Evolutionary conservation across 163 green algal genomes (phyloP), one percentile per base, ranked within the genome.

Genomic region (Chlorella variabilis): DNA sequence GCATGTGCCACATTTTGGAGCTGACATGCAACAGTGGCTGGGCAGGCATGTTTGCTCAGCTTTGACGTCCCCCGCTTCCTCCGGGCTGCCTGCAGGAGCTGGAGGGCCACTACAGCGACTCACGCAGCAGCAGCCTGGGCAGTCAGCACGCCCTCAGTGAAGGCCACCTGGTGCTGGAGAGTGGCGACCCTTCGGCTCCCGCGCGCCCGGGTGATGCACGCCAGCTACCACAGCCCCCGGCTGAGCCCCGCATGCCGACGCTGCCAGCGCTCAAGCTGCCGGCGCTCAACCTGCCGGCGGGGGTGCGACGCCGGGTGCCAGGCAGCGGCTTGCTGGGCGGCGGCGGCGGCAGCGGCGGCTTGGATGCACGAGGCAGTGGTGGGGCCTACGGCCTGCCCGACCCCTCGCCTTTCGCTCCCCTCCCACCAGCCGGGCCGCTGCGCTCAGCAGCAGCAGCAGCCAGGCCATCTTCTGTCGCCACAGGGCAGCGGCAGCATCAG

Each of bases 81-180:
- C 11, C 45, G 11, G 11, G 45, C 36, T 20, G 3, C 38, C n/a
- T 29, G 5, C 51, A 83, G 77, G 77, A 83, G 36, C 36, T 83
- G 36, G 77, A 76, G 36, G 27, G 0, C 17, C 27, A 83, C 29
- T 39, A 36, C 7, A 38, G n/a, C 3, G 33, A 4, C 5, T 45
- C 56, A 9, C 33, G 49, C 71, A 34, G 23, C 33, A 42, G 20
- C 66, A 74, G 66, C 70, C 31, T 51, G 33, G 56, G n/a, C 38
- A 71, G 38, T n/a, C 74, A 41, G 9, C 29, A 71, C 27, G 38
- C 58, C 17, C 58, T 71, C 13, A 54, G 38, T 18, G 38, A 80
- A 0, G 74, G n/a, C 4, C 18, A 17, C 38, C 7, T 39, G 17
- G 7, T 49, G 21, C 51, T 78, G 4, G 33, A 78, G 3, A 45